Evolutionary conservation across 139 green algal genomes (phyloP), one percentile per base, ranked within the genome.

Genomic region (Coelastrella sp.): DNA sequence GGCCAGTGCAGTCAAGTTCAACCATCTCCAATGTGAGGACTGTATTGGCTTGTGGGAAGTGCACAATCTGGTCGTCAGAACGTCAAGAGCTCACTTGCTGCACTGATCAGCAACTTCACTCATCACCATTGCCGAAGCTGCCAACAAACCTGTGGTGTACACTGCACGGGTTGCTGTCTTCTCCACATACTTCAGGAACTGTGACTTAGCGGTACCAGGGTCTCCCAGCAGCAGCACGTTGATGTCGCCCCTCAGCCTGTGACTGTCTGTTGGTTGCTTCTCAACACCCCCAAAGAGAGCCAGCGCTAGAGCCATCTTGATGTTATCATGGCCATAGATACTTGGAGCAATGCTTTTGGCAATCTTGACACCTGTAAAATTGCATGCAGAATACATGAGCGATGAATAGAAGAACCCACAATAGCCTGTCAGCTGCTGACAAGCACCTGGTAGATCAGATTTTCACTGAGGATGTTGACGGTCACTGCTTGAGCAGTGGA

Each of bases 151-250:
- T 35, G 97, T 99, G 30, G 97, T 99, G 91, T 98, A 99, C 34
- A 99, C 96, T 0, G 95, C 95, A 17, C 97, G 89, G 60, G 94
- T 82, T 1, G 97, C 95, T 15, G 94, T 96, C 87, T 98, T 98
- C 91, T 99, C 96, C 2, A 98, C 88, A 84, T 99, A 99, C 91
- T 99, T 99, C 53, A 99, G 93, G 91, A 99, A 99, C 91, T 99
- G 96, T 9, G 92, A 97, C 91, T 99, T 99, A 72, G 96, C 96
- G 6, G 94, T 96, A 35, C 94, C 97, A 0, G 97, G 97, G 91
- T 99, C 97, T 0, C 97, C 97, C 69, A 99, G 92, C 81, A 99
- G 91, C 79, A 99, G 94, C 87, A 99, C 91, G 90, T 99, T 99
- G 94, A 99, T 99, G 93, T 99, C 97, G 9, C 97, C 97, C 17